Conservation (phyloP, 306 rosid genomes). For the Vicia faba region DNA sequence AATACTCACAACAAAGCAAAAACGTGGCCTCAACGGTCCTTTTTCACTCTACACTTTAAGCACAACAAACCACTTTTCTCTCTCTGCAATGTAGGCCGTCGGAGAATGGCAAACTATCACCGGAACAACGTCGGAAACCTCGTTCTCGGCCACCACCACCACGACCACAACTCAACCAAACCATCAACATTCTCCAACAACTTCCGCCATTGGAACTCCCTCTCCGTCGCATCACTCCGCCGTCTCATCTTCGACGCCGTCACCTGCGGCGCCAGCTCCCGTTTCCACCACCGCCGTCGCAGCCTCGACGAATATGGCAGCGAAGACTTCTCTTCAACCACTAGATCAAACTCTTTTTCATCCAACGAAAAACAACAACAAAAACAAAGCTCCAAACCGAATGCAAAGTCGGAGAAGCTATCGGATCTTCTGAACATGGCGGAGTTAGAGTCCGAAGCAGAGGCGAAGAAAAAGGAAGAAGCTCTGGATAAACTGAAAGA, state of each 20-base stretch:
- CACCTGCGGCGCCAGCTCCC: constrained; percentile 82
- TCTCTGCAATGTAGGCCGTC: constrained; percentile 48
- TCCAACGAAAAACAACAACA: constrained; percentile 19
- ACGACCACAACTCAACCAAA: constrained; percentile 37
- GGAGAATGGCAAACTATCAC: constrained; percentile 68
- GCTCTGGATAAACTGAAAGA: constrained; percentile 64
- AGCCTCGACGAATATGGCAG: not conserved
- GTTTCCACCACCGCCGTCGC: constrained; percentile 42
- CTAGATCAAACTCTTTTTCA: constrained; percentile 37
- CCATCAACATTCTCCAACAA: constrained; percentile 35
- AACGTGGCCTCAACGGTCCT: constrained; percentile 40
- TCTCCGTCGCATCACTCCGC: constrained; percentile 74
- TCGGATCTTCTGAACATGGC: constrained; percentile 75
- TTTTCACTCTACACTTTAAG: not conserved
- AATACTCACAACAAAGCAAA: not conserved
- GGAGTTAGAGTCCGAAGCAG: constrained; percentile 52
- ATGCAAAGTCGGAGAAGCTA: constrained; percentile 72
- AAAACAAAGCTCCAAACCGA: not conserved
- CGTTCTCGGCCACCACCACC: constrained; percentile 54
- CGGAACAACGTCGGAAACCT: constrained; percentile 67
- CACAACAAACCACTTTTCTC: not conserved
- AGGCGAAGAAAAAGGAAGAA: constrained; percentile 64
- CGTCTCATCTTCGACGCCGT: constrained; percentile 69
- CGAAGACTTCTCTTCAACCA: constrained; percentile 23
- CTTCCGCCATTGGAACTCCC: constrained; percentile 61